Evolutionary conservation across 2,329 filamentous ascomycete species (phyloP).

Genomic region (Fusarium oxysporum): DNA sequence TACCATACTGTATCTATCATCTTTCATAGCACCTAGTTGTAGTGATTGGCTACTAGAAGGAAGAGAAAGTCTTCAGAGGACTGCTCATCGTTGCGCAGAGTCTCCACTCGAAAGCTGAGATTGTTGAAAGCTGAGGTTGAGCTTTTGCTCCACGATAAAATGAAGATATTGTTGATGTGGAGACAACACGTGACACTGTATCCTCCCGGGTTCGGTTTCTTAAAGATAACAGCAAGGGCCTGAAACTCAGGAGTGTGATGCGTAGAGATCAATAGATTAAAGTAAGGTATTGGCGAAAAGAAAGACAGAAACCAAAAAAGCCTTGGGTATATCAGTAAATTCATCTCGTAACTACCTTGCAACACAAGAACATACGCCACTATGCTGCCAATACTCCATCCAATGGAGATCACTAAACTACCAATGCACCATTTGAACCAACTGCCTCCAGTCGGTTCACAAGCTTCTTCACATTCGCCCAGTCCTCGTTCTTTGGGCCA

Average conservation of each 20-base stretch:
- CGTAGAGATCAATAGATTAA: neutral
- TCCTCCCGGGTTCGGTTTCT: neutral
- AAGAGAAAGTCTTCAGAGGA: neutral
- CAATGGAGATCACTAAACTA: conserved; percentile 48
- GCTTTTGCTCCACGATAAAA: conserved; percentile 14
- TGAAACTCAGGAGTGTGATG: neutral
- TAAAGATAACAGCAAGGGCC: neutral
- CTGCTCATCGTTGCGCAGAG: neutral
- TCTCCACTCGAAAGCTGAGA: neutral
- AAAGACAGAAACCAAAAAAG: neutral
- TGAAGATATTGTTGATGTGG: conserved; percentile 17
- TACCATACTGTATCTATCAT: conserved; percentile 21
- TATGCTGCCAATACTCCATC: conserved; percentile 32
- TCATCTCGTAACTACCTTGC: conserved; percentile 28
- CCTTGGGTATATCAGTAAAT: conserved; percentile 43
- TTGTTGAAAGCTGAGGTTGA: neutral
- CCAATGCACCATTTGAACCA: conserved; percentile 62
- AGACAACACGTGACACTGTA: conserved; percentile 23
- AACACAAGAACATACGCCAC: conserved; percentile 30
- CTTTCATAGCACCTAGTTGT: neutral
- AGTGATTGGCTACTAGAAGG: neutral
- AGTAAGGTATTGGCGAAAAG: neutral
- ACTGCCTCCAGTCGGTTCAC: conserved; percentile 78
- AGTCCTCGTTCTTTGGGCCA: conserved; percentile 85
- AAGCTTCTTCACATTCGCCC: conserved; percentile 91